Evolutionary conservation across 331 rosid species (phyloP).

Genomic region (Malus hybrid): DNA sequence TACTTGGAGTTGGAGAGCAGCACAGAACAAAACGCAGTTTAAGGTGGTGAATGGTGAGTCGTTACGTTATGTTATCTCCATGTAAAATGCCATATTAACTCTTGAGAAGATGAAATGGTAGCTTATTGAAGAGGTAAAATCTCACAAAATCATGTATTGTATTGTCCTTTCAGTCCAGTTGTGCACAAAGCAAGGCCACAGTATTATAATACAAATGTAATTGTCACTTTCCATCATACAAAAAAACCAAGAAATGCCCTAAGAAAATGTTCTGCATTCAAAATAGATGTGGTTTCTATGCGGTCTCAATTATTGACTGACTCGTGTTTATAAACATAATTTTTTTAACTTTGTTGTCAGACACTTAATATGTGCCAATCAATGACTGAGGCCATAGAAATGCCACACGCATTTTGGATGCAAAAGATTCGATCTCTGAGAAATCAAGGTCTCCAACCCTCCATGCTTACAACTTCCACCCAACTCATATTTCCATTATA

Average conservation of each 20-base stretch:
- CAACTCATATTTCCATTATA: too few relatives aligned
- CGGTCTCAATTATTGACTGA: too few relatives aligned
- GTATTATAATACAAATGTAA: not conserved
- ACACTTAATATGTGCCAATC: too few relatives aligned
- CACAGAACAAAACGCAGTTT: not conserved
- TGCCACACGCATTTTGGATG: fast-evolving
- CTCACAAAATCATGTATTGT: not conserved
- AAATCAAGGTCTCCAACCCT: too few relatives aligned
- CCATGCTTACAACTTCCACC: too few relatives aligned
- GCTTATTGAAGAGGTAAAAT: not conserved
- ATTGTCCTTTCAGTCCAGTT: not conserved
- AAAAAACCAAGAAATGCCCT: not conserved
- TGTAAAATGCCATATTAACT: not conserved
- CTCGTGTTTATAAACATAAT: too few relatives aligned
- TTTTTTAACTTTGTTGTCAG: too few relatives aligned
- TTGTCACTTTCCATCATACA: not conserved
- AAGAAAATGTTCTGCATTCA: not conserved
- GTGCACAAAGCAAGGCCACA: not conserved
- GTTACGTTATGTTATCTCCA: not conserved
- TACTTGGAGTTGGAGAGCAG: not conserved
- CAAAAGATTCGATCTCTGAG: fast-evolving
- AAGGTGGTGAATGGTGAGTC: not conserved
- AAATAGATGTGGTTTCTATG: too few relatives aligned
- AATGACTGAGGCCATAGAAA: too few relatives aligned
- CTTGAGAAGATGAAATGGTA: slow-evolving; percentile 1